A percentile compares a stretch with the other conserved stretches of the same genome.
phyloP scores from a whole-genome alignment of 306 rosid species.

The Quercus parvula region DNA sequence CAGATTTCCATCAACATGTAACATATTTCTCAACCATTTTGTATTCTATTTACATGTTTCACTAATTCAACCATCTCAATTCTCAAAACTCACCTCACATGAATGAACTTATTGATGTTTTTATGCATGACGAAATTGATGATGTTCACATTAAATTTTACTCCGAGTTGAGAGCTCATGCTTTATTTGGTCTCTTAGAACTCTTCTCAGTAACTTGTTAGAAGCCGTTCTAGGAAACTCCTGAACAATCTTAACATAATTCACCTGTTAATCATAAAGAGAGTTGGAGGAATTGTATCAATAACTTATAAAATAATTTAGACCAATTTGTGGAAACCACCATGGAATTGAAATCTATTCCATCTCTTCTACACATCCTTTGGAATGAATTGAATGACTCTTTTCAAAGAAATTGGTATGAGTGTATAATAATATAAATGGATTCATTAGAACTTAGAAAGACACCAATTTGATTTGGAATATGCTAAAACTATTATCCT shows the following conservation, averaged over 20 bases:
- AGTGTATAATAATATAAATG: too few species aligned
- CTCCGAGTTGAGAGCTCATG: conserved; percentile 54
- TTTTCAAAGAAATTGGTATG: neutral
- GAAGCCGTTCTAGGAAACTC: conserved; percentile 86
- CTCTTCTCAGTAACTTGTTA: conserved; percentile 76
- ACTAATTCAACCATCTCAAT: neutral
- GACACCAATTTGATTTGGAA: neutral
- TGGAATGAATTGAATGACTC: neutral
- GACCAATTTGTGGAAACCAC: conserved; percentile 6
- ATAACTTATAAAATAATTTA: neutral
- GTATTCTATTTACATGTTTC: neutral
- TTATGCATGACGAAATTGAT: neutral
- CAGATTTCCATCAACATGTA: neutral
- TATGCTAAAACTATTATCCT: too few species aligned
- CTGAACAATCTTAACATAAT: conserved; percentile 53
- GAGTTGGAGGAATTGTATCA: neutral
- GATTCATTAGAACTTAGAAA: neutral
- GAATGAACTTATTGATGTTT: neutral
- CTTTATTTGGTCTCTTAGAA: conserved; percentile 75
- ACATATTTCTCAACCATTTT: neutral
- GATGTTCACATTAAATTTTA: conserved; percentile 38
- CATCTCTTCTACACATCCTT: conserved; percentile 2
- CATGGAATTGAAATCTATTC: neutral
- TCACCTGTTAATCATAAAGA: conserved; percentile 45
- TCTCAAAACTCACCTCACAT: neutral